Conservation (phyloP, 169 alveolate genomes). For the Cryptosporidium canis region DNA sequence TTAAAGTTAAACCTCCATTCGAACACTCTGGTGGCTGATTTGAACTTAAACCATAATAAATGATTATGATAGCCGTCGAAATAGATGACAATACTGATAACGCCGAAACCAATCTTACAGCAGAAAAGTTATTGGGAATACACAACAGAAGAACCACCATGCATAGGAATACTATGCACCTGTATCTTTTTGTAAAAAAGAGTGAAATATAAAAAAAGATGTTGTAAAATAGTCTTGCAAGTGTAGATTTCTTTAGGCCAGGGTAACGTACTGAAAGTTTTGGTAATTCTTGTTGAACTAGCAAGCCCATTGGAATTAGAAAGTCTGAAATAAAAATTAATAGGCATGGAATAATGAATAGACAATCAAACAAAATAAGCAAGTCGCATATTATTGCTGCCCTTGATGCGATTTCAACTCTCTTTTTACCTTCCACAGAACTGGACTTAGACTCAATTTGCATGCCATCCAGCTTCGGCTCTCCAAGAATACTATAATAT, state of each 20-base stretch:
- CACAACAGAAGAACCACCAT: constrained; percentile 39
- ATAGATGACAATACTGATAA: constrained; percentile 51
- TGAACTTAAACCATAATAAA: constrained; percentile 13
- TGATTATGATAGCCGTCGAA: constrained; percentile 39
- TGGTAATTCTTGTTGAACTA: constrained; percentile 39
- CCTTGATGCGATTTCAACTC: constrained; percentile 13
- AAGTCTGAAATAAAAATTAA: constrained; percentile 58
- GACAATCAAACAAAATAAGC: constrained; percentile 36
- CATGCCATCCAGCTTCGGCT: not conserved
- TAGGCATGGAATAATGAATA: constrained; percentile 57
- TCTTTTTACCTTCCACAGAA: not conserved
- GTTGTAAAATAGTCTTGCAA: not conserved
- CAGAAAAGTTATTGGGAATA: constrained; percentile 46
- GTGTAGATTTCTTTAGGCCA: not conserved
- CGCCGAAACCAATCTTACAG: constrained; percentile 34
- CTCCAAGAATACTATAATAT: constrained; percentile 64
- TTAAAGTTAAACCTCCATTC: not conserved
- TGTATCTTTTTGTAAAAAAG: constrained; percentile 36
- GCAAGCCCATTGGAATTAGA: constrained; percentile 7
- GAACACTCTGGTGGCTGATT: constrained; percentile 40
- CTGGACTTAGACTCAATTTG: not conserved
- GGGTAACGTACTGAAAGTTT: not conserved
- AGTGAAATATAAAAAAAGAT: constrained; percentile 5
- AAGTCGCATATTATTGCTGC: constrained; percentile 6
- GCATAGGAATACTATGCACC: constrained; percentile 49